Evolutionary conservation across 139 green algal species (phyloP), one percentile per base, ranked within the genome.

Genomic region (Eudorina sp.): DNA sequence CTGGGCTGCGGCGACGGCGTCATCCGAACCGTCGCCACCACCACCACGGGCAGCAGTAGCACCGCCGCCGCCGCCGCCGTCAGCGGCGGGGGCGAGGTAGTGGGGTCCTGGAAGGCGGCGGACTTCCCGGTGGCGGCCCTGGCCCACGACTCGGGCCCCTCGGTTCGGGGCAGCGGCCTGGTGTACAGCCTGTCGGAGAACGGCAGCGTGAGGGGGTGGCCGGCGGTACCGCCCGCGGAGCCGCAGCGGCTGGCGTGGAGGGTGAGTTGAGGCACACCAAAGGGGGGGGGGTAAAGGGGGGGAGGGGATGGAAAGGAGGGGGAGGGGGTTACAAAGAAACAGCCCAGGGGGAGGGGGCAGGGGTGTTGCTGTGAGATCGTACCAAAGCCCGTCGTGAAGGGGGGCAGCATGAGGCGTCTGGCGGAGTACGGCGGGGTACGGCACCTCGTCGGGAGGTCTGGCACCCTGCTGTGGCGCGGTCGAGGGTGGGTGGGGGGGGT

Each of bases 201-300:
- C 72, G 96, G 96, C 55, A 87, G 84, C 53, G 91, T 98, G 34
- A 90, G 89, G 19, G 94, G 91, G 23, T 98, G 95, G 95, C 85
- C 90, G 3, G 81, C 88, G 21, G 25, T 73, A 45, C 48, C 73
- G 53, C 77, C 92, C 1, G 38, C 73, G 7, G 40, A 88, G 18
- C 46, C 53, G 31, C 23, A 58, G 7, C 62, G 83, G 0, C 36
- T 73, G 8, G 84, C 74, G 18, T 93, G 89, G 89, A 53, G 77
- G 83, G 83, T 91, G 69, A 41, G 75, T 62, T 25, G 48, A 45
- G n/a, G n/a, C n/a, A n/a, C n/a, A n/a, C n/a, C n/a, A n/a, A 8
- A 69, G 38, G 38, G 53, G 38, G 1, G 53, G 73, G 25, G 31
- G 14, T 21, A 3, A 11, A 86, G 74, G 40, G 1, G 4, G 62